Base-by-base conservation (phyloP, 208 protist genomes). In the Wallacemonas sp. region DNA sequence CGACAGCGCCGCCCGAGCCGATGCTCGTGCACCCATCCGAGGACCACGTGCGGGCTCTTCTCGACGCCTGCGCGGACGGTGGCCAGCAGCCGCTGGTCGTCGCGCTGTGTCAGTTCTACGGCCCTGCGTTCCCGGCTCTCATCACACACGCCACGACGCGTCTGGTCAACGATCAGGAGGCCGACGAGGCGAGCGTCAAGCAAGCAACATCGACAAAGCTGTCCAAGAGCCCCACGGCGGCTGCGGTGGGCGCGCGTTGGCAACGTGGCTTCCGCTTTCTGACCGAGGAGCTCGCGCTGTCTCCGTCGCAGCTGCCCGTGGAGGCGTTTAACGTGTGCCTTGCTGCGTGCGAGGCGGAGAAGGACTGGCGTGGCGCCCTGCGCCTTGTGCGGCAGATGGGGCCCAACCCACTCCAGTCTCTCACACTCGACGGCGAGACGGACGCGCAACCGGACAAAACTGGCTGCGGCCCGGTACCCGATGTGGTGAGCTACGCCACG, bases 401-500 rank as follows among this genome's bases (percentile, higher is more conserved):
- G 3, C 79, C 84, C 9, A 96, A 89, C 66, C 71, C 79, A 1
- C 47, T 93, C n/a, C 76, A 87, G 54, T 43, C 19, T 8, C 5
- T 41, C n/a, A 41, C 32, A 3, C 61, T 26, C 54, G 67, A 33
- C 9, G 26, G 38, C 47, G 43, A 63, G 8, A 14, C 38, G 65
- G 38, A 23, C 55, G 1, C 17, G 12, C 9, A 57, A 54, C 17
- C 49, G n/a, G 24, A 58, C 29, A 17, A 29, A 61, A 8, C 12
- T 61, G 32, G 2, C 32, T 23, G 1, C 12, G 26, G 76, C 73
- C 85, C 85, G 12, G 14, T 64, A 29, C 90, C 90, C 21, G 72
- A 90, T 70, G 85, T 92, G 2, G 85, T 96, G 16, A 90, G 74
- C 56, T 96, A 94, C 69, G 90, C 90, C 29, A 92, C 85, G 12